These are phyloP conservation scores for Amphibolis antarctica DNA, from an alignment of 106 monocot species.

Conservation along the genomic window DNA sequence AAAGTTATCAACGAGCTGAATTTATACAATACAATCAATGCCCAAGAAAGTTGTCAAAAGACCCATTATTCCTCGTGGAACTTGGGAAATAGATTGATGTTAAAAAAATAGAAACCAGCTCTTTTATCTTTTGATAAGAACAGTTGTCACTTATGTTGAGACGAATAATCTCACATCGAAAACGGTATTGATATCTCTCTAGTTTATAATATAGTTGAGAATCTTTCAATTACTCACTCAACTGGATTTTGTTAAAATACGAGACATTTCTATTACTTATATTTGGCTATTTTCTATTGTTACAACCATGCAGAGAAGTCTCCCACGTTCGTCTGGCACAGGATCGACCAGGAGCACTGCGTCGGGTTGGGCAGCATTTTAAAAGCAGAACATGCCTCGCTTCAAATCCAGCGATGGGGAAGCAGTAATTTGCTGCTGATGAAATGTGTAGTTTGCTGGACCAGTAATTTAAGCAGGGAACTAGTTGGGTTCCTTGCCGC, in stretches of 20 bases:
- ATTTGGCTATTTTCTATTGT: neutral
- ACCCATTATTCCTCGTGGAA: no score
- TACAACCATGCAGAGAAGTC: conserved; percentile 4
- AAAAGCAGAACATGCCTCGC: neutral
- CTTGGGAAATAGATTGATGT: no score
- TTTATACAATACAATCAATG: no score
- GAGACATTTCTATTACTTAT: neutral
- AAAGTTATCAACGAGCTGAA: no score
- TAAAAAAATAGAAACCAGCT: no score
- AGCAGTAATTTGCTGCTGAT: neutral
- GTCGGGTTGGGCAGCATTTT: conserved; percentile 19
- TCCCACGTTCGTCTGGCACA: conserved; percentile 6
- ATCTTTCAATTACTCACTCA: no score
- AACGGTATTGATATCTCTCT: no score
- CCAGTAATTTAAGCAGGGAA: neutral
- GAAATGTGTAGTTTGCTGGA: neutral
- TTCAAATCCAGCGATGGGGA: neutral
- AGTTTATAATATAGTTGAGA: no score
- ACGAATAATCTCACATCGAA: no score
- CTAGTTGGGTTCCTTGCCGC: neutral
- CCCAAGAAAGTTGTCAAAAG: no score
- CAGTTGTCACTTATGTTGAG: no score
- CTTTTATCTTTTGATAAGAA: no score
- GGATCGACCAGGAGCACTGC: conserved; percentile 8
- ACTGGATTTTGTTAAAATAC: neutral